A percentile compares a stretch with the other conserved stretches of the same genome.
Conservation (phyloP, 371 early-diverging fungal species). For the Mucor racemosus region DNA sequence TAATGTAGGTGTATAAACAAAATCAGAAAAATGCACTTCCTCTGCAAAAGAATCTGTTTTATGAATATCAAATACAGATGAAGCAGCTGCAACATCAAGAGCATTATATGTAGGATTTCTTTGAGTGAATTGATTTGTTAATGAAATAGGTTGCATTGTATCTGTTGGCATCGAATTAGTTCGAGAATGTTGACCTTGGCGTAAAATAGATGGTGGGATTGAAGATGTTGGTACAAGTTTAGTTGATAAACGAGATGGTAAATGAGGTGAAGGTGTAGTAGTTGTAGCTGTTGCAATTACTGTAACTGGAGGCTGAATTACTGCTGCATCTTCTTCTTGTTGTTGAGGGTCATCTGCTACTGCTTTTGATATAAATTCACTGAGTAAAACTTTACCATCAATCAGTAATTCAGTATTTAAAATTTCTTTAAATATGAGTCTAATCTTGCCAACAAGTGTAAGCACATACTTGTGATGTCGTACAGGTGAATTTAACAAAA, state of each 20-base stretch:
- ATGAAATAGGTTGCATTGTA: background rate
- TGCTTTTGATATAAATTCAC: background rate
- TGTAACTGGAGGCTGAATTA: background rate
- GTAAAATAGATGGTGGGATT: background rate
- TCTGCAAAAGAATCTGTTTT: slow-evolving; percentile 14
- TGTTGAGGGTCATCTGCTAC: background rate
- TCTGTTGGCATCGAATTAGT: background rate
- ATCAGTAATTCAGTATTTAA: background rate
- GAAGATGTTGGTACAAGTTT: background rate
- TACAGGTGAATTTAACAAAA: slow-evolving; percentile 39
- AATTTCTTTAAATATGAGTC: slow-evolving; percentile 18
- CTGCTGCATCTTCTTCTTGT: background rate
- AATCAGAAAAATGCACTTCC: slow-evolving; percentile 25
- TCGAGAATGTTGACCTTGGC: background rate
- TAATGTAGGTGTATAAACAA: slow-evolving; percentile 25
- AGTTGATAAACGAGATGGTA: no score
- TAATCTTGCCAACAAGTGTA: slow-evolving; percentile 33
- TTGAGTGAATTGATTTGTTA: background rate
- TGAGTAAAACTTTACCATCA: slow-evolving; percentile 6
- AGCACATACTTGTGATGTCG: slow-evolving; percentile 46
- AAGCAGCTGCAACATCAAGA: slow-evolving; percentile 12
- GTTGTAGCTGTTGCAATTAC: background rate
- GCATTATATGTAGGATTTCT: background rate
- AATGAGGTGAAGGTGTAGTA: no score
- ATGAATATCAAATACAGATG: slow-evolving; percentile 18